Evolutionary conservation across 225 moss, liverwort and hornwort genomes (phyloP).

Genomic region (Sphagnum tenellum): DNA sequence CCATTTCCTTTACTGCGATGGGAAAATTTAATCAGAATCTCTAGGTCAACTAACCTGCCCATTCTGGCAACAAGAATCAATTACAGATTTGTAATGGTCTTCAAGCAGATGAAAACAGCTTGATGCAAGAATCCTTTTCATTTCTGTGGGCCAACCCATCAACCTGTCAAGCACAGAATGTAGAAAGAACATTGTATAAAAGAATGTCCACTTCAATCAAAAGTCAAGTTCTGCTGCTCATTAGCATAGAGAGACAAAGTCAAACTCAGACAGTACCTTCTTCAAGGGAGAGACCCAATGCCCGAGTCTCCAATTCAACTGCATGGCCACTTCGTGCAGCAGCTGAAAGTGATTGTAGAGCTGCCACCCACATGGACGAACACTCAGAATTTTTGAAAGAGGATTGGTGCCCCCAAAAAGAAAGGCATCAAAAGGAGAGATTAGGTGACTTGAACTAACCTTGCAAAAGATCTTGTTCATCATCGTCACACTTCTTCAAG

Average conservation of each 20-base stretch:
- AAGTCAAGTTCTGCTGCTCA: conserved; percentile 35
- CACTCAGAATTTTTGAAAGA: too few relatives aligned
- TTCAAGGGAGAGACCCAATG: conserved; percentile 48
- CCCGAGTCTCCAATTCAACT: conserved; percentile 38
- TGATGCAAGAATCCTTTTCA: too few relatives aligned
- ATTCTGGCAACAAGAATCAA: too few relatives aligned
- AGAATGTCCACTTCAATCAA: conserved; percentile 47
- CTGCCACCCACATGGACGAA: conserved; percentile 8
- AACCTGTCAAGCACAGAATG: too few relatives aligned
- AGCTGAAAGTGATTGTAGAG: conserved; percentile 42
- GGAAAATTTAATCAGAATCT: too few relatives aligned
- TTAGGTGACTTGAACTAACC: conserved; percentile 14
- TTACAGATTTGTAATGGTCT: too few relatives aligned
- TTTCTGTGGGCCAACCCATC: too few relatives aligned
- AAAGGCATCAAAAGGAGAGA: not conserved
- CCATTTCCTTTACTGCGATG: conserved; percentile 38
- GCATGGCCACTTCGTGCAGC: conserved; percentile 51
- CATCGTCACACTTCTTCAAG: conserved; percentile 49
- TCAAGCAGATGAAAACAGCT: too few relatives aligned
- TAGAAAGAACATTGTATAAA: too few relatives aligned
- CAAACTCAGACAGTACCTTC: conserved; percentile 25
- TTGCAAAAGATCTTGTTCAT: conserved; percentile 28
- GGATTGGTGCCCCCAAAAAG: not conserved
- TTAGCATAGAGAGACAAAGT: conserved; percentile 13
- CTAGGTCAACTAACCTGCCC: too few relatives aligned